Conservation (phyloP, 306 rosid species). For the Ormosia emarginata region DNA sequence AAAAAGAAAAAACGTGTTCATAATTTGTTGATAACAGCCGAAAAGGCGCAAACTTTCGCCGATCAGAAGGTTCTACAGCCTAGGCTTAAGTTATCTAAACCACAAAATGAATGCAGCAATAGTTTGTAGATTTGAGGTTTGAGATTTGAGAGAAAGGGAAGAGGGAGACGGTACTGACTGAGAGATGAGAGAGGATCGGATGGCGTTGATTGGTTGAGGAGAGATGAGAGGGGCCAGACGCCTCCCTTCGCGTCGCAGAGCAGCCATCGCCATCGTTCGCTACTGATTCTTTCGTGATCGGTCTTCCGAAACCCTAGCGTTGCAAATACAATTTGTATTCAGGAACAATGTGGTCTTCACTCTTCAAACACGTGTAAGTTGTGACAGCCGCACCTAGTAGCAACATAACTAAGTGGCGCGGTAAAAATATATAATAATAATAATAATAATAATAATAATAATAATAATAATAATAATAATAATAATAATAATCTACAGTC, state of each 20-base stretch:
- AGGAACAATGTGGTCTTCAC: too few relatives aligned
- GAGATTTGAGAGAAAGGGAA: not conserved
- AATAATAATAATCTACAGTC: too few relatives aligned
- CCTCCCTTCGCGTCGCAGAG: constrained; percentile 87
- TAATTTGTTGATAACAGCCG: not conserved
- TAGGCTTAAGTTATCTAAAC: not conserved
- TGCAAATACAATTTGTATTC: too few relatives aligned
- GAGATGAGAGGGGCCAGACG: constrained; percentile 64
- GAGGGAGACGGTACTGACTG: constrained; percentile 19
- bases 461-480: too few relatives aligned
- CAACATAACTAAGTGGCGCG: too few relatives aligned
- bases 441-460: too few relatives aligned
- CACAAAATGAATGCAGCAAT: not conserved
- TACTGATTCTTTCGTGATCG: too few relatives aligned
- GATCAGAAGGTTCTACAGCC: not conserved
- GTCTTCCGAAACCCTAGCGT: too few relatives aligned
- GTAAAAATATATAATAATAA: too few relatives aligned
- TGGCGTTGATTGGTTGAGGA: constrained; percentile 41
- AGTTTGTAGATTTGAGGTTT: too few relatives aligned
- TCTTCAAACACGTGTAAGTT: too few relatives aligned
- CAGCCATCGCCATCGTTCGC: constrained; percentile 83
- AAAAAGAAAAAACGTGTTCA: not conserved
- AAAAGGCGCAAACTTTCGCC: not conserved
- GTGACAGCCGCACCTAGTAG: too few relatives aligned
- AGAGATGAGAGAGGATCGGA: constrained; percentile 33